Percentiles rank a stretch among this genome's conserved stretches.
These are phyloP conservation scores for Serendipita sp. DNA, from an alignment of 768 basidiomycete genomes.

Conservation along the genomic window DNA sequence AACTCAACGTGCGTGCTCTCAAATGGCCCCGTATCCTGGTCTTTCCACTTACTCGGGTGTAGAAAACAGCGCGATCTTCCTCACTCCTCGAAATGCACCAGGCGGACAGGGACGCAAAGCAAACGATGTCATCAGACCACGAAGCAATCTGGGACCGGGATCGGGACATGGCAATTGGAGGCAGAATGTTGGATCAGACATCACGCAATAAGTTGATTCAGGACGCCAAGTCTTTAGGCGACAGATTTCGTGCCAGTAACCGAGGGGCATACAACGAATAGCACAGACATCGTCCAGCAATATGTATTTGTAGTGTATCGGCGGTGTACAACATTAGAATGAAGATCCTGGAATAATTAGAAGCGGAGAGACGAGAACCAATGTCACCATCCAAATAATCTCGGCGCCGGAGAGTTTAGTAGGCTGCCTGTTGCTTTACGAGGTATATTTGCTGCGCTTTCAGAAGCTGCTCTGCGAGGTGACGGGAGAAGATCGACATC, in stretches of 20 bases:
- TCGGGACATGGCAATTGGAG: slow-evolving; percentile 77
- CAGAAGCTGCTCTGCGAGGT: neutral
- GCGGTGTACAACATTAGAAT: neutral
- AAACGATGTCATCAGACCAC: slow-evolving; percentile 17
- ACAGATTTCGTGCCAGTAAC: slow-evolving; percentile 53
- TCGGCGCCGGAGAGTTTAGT: neutral
- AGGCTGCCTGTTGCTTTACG: neutral
- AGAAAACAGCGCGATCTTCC: slow-evolving; percentile 30
- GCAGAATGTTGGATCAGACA: slow-evolving; percentile 78
- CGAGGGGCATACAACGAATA: slow-evolving; percentile 19
- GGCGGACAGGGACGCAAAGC: slow-evolving; percentile 14
- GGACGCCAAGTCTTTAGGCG: slow-evolving; percentile 68
- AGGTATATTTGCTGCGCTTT: neutral
- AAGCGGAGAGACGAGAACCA: neutral
- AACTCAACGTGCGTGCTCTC: slow-evolving; percentile 47
- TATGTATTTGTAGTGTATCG: neutral
- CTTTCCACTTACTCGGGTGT: slow-evolving; percentile 17
- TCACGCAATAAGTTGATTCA: slow-evolving; percentile 61
- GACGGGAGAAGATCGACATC: neutral
- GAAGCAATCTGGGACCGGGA: slow-evolving; percentile 76
- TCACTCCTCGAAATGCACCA: slow-evolving; percentile 42
- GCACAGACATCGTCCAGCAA: neutral
- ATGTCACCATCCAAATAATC: neutral
- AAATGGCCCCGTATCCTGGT: too few species aligned
- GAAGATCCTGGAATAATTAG: neutral